Base-by-base conservation (phyloP, 176 grass and related monocot genomes). In the Paspalum notatum region DNA sequence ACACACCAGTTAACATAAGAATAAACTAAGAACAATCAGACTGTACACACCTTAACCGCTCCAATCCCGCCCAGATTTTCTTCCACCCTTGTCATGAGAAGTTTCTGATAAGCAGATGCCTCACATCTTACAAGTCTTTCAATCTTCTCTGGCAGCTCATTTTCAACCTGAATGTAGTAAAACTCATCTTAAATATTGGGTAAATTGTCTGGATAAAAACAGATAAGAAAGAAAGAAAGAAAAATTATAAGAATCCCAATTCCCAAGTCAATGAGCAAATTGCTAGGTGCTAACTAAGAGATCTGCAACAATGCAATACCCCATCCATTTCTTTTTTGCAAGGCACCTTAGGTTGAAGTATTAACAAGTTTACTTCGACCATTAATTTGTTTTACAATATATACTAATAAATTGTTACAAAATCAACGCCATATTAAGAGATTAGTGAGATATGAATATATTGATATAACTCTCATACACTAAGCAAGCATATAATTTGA, bases 21-120 rank as follows among this genome's bases (percentile, higher is more conserved):
- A 84, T 77, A 54, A 84, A 79, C 42, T 74, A 26, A 12, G 17
- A 82, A 60, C 24, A 49, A 12, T 80, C 7, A 62, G 43, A 76
- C 55, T 16, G 21, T 75, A 63, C 48, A 43, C 48, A 99, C 96
- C 92, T 93, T 99, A 82, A 87, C 87, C 27, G 75, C 86, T 79
- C 96, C 96, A 89, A 99, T 80, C 70, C 14, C 81, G 72, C 96
- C 96, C 91, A 91, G 96, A 86, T 99, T 99, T 24, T 95, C 88
- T 66, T 99, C 96, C 71, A 99, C 96, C 63, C 96, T 92, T 86
- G 85, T 91, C 84, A 99, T 99, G 47, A 99, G 80, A 84, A 99
- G 96, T 81, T 99, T 99, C 81, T 99, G 96, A 85, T 99, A 99
- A 82, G 96, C 86, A 87, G 96, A 99, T 84, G 96, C 76, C 87